A percentile compares a stretch with the other conserved stretches of the same genome.
Conservation (phyloP, 768 basidiomycete species). For the Russula vinacea region DNA sequence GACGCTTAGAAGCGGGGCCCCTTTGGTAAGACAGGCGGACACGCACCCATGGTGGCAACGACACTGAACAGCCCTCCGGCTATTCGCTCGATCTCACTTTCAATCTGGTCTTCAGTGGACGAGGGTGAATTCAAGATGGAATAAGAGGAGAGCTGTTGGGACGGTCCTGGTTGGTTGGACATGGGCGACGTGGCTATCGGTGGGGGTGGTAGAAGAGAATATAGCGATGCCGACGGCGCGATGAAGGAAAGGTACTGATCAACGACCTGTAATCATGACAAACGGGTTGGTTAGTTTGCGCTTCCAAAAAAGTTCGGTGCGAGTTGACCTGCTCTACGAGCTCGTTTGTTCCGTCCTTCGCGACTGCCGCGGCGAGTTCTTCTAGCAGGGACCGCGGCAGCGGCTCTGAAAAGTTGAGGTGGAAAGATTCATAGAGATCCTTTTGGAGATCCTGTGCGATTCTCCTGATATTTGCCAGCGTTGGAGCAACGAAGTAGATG, state of each 20-base stretch:
- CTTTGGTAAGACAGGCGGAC: background rate
- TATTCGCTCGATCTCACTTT: slow-evolving; percentile 88
- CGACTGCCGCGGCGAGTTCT: slow-evolving; percentile 87
- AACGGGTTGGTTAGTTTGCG: background rate
- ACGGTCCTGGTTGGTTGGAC: slow-evolving; percentile 37
- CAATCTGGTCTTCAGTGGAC: slow-evolving; percentile 86
- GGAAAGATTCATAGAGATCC: slow-evolving; percentile 85
- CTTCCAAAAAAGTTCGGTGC: slow-evolving; percentile 28
- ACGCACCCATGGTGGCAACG: slow-evolving; percentile 77
- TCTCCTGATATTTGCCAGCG: slow-evolving; percentile 76
- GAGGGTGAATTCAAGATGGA: slow-evolving; percentile 86
- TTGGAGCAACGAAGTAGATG: slow-evolving; percentile 94
- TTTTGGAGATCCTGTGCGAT: slow-evolving; percentile 94
- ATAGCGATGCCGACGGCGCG: slow-evolving; percentile 85
- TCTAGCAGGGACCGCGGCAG: slow-evolving; percentile 85
- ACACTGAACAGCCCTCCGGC: slow-evolving; percentile 90
- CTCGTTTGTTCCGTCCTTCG: slow-evolving; percentile 79
- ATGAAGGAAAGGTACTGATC: slow-evolving; percentile 98
- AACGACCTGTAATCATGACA: slow-evolving; percentile 61
- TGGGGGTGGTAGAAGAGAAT: slow-evolving; percentile 76
- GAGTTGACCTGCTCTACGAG: slow-evolving; percentile 65
- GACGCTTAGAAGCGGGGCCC: background rate
- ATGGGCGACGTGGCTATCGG: slow-evolving; percentile 39
- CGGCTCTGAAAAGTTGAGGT: slow-evolving; percentile 94
- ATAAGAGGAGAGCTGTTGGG: slow-evolving; percentile 61